A percentile compares a stretch with the other conserved stretches of the same genome.
Conservation (phyloP, 495 filamentous ascomycete species). For the Hypomontagnella submonticulosa region DNA sequence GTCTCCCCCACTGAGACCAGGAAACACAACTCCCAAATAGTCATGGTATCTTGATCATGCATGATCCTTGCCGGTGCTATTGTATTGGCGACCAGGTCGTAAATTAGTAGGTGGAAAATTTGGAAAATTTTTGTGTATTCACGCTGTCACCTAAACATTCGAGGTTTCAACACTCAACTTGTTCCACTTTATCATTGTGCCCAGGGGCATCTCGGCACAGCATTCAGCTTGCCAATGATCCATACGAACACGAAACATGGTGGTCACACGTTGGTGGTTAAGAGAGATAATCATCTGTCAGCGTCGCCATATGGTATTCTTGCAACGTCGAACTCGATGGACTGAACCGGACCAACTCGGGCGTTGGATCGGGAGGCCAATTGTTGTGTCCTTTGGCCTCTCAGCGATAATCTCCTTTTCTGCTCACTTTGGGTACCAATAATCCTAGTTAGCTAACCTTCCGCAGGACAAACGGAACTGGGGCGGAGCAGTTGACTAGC, state of each 20-base stretch:
- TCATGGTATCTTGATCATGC: constrained; percentile 24
- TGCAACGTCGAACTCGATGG: constrained; percentile 20
- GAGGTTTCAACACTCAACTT: constrained; percentile 27
- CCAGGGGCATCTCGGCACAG: constrained; percentile 26
- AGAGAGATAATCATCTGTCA: constrained; percentile 17
- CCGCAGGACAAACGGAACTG: constrained; percentile 37
- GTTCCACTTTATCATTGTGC: constrained; percentile 24
- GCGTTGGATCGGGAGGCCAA: constrained; percentile 32
- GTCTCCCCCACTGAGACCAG: constrained; percentile 34
- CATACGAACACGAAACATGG: constrained; percentile 33
- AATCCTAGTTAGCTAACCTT: constrained; percentile 22
- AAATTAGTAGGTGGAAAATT: neutral
- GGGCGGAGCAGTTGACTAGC: constrained; percentile 36
- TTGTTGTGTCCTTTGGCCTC: constrained; percentile 4
- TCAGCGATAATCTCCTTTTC: constrained; percentile 20
- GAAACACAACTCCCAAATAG: constrained; percentile 30
- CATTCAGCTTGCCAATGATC: constrained; percentile 17
- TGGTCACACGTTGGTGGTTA: constrained; percentile 18
- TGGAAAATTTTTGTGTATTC: too few species aligned
- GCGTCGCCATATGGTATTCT: constrained; percentile 5
- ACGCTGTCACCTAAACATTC: constrained; percentile 26
- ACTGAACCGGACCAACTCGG: constrained; percentile 1
- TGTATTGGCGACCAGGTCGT: constrained; percentile 27
- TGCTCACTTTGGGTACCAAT: constrained; percentile 16
- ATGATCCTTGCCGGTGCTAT: constrained; percentile 30